A percentile compares a stretch with the other conserved stretches of the same genome.
Conservation (phyloP, 352 stramenopile species). For the Globisporangium acanthophoron region DNA sequence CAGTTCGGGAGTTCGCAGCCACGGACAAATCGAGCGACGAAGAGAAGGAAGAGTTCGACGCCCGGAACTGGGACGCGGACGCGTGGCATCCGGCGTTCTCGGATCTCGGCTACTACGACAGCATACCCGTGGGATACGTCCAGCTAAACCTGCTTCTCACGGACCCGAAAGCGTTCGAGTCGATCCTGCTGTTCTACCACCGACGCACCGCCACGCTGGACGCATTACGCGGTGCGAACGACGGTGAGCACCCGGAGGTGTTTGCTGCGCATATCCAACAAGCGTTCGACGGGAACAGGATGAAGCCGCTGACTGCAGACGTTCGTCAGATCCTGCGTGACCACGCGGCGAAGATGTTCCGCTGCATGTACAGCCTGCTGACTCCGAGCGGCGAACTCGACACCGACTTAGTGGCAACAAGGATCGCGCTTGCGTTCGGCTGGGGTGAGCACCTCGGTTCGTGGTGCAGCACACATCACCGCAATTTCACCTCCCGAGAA, state of each 20-base stretch:
- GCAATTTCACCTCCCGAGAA: too few species aligned
- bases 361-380: background rate
- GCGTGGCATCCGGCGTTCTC: too few species aligned
- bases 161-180: background rate
- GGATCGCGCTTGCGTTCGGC: too few species aligned
- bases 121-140: background rate
- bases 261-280: background rate
- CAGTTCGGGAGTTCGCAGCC: too few species aligned
- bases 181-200: background rate
- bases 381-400: background rate
- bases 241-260: background rate
- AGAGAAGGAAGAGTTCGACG: too few species aligned
- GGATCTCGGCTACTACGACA: background rate
- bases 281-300: background rate
- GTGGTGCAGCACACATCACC: too few species aligned
- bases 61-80: too few species aligned
- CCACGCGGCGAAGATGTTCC: background rate
- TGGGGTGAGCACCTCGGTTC: too few species aligned
- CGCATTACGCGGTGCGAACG: background rate
- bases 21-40: too few species aligned
- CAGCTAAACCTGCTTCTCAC: background rate
- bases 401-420: background rate
- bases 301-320: background rate
- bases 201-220: background rate
- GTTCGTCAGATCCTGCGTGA: background rate